Conservation (phyloP, 306 rosid species). For the Rubus idaeus region DNA sequence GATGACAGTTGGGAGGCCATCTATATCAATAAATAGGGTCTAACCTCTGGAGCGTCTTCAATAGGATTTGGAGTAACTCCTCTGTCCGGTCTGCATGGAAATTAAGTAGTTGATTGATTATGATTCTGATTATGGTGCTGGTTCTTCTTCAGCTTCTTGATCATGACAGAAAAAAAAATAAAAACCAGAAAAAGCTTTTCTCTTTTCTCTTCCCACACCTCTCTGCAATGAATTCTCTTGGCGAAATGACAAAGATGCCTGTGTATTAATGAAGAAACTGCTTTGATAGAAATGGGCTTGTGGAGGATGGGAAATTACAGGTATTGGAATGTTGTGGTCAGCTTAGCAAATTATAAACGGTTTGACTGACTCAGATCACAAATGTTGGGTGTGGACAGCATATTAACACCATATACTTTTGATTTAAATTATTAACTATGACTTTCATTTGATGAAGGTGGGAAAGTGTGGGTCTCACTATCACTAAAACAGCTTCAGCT, state of each 20-base stretch:
- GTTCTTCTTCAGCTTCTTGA: slow-evolving; percentile 1
- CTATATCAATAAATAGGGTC: slow-evolving; percentile 49
- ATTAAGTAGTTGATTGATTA: background rate
- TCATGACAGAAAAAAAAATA: background rate
- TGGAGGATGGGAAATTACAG: background rate
- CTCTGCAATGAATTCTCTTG: background rate
- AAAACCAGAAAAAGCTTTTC: background rate
- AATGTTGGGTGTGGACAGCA: slow-evolving; percentile 4
- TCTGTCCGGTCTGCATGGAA: slow-evolving; percentile 6
- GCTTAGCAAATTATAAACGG: slow-evolving; percentile 7
- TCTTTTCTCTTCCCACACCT: background rate
- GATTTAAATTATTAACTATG: background rate
- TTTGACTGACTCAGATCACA: slow-evolving; percentile 1
- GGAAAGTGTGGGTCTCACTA: background rate
- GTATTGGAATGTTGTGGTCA: slow-evolving; percentile 17
- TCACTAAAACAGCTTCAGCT: background rate
- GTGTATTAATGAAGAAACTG: background rate
- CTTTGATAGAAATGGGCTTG: background rate
- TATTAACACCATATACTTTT: background rate
- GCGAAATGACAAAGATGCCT: background rate
- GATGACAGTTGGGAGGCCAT: slow-evolving; percentile 67
- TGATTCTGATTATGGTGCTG: background rate
- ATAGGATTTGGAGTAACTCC: slow-evolving; percentile 9
- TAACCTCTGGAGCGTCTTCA: slow-evolving; percentile 16
- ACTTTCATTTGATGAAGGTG: slow-evolving; percentile 14